Evolutionary conservation across 805 yeast genomes (phyloP).

Genomic region (Maudiozyma saulgeensis): DNA sequence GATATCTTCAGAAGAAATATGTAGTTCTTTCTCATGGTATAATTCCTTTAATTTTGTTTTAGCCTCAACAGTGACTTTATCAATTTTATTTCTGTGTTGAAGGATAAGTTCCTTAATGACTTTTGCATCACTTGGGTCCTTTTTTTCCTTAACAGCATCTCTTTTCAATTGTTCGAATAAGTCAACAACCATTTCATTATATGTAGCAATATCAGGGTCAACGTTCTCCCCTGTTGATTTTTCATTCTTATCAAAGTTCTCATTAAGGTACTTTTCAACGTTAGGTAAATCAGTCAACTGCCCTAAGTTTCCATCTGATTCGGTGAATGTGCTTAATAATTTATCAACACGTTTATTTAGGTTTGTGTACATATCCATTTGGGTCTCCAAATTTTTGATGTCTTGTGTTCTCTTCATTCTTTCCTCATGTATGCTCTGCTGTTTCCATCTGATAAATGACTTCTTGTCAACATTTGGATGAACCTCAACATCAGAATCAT

Average conservation of each 20-base stretch:
- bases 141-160: conserved; percentile 43
- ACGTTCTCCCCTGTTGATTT: conserved; percentile 40
- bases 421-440: conserved; percentile 91
- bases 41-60: conserved; percentile 57
- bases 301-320: conserved; percentile 20
- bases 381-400: conserved; percentile 64
- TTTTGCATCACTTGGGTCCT: conserved; percentile 34
- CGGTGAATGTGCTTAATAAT: conserved; percentile 37
- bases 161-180: conserved; percentile 65
- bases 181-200: conserved; percentile 89
- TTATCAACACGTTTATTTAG: conserved; percentile 65
- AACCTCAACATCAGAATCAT: conserved; percentile 93
- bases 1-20: conserved; percentile 83
- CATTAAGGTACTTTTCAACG: conserved; percentile 36
- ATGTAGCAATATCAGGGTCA: conserved; percentile 47
- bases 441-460: conserved; percentile 93
- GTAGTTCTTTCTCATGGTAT: conserved; percentile 56
- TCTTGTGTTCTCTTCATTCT: conserved; percentile 73
- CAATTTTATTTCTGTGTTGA: conserved; percentile 64
- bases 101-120: conserved; percentile 30
- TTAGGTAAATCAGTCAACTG: conserved; percentile 20
- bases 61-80: conserved; percentile 53
- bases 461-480: conserved; percentile 95
- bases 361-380: conserved; percentile 69
- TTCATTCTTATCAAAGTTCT: conserved; percentile 48